Percentiles rank a stretch among this genome's conserved stretches.
These are phyloP conservation scores for Kurtzmaniella natalensis DNA, from an alignment of 1,139 yeast genomes.

Conservation along the genomic window DNA sequence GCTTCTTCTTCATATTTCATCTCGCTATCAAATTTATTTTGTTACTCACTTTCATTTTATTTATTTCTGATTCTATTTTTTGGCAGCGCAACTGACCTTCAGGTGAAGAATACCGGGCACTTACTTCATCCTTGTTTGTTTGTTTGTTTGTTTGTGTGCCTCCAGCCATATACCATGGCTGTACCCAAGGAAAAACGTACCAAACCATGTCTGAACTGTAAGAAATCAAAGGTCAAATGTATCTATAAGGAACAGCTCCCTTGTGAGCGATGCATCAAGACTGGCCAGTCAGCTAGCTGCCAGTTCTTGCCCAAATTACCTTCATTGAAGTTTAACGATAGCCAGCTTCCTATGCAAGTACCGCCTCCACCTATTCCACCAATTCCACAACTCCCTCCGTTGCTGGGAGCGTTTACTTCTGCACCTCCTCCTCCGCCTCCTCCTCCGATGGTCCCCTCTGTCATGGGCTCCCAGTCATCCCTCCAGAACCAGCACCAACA, in stretches of 20 bases:
- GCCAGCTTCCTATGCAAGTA: slow-evolving; percentile 13
- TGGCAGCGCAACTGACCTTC: too few relatives aligned
- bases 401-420: not conserved
- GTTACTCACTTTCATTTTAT: too few relatives aligned
- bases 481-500: too few relatives aligned
- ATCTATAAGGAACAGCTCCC: slow-evolving; percentile 44
- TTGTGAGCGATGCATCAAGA: slow-evolving; percentile 54
- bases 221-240: slow-evolving; percentile 63
- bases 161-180: not conserved
- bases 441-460: too few relatives aligned
- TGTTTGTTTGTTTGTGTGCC: not conserved
- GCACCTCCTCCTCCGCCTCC: too few relatives aligned
- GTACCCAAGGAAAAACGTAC: slow-evolving; percentile 38
- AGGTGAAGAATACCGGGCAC: too few relatives aligned
- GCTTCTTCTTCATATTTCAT: too few relatives aligned
- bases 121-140: not conserved
- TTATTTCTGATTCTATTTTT: too few relatives aligned
- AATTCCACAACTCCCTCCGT: slow-evolving; percentile 4
- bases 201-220: slow-evolving; percentile 63
- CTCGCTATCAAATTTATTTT: too few relatives aligned
- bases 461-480: too few relatives aligned
- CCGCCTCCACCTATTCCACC: slow-evolving; percentile 16
- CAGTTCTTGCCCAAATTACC: slow-evolving; percentile 56
- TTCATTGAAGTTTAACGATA: slow-evolving; percentile 13
- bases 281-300: slow-evolving; percentile 45